phyloP scores from a whole-genome alignment of 2,329 filamentous ascomycete species.

The Fusarium pininemorale region DNA sequence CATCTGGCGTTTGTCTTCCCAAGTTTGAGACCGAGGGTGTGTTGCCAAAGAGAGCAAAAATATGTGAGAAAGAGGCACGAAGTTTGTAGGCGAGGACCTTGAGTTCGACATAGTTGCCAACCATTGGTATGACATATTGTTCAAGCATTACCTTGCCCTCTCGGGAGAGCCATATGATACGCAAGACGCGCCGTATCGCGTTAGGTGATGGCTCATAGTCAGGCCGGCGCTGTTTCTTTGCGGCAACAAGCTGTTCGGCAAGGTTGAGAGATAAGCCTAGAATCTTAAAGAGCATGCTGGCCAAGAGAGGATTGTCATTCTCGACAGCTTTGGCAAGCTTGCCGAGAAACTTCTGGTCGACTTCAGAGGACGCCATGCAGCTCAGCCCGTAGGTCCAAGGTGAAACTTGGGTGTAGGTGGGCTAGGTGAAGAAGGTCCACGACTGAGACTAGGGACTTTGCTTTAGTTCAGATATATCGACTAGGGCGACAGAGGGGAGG shows the following conservation, averaged over 20 bases:
- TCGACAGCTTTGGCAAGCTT: slow-evolving; percentile 84
- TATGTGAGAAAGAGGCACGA: slow-evolving; percentile 93
- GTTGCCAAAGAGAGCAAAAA: slow-evolving; percentile 97
- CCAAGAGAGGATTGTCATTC: slow-evolving; percentile 80
- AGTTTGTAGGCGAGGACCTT: slow-evolving; percentile 93
- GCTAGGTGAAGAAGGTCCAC: slow-evolving; percentile 29
- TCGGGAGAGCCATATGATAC: slow-evolving; percentile 94
- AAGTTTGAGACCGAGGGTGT: slow-evolving; percentile 77
- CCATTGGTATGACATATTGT: slow-evolving; percentile 86
- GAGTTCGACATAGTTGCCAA: slow-evolving; percentile 79
- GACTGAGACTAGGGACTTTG: slow-evolving; percentile 34
- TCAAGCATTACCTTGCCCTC: slow-evolving; percentile 92
- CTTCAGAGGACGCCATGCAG: slow-evolving; percentile 92
- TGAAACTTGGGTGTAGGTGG: slow-evolving; percentile 11
- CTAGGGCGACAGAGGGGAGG: slow-evolving; percentile 34
- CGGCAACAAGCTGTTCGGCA: slow-evolving; percentile 82
- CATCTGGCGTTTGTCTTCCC: slow-evolving; percentile 61
- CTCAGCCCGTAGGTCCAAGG: slow-evolving; percentile 15
- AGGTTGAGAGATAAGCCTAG: slow-evolving; percentile 90
- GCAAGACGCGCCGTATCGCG: slow-evolving; percentile 81
- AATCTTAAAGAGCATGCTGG: slow-evolving; percentile 86
- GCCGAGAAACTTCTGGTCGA: slow-evolving; percentile 97
- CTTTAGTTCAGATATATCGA: slow-evolving; percentile 33
- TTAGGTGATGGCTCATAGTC: slow-evolving; percentile 81
- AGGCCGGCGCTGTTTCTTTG: slow-evolving; percentile 83